Evolutionary conservation across 2,329 filamentous ascomycete species (phyloP), one percentile per base, ranked within the genome.

Genomic region (Fusarium nisikadoi): DNA sequence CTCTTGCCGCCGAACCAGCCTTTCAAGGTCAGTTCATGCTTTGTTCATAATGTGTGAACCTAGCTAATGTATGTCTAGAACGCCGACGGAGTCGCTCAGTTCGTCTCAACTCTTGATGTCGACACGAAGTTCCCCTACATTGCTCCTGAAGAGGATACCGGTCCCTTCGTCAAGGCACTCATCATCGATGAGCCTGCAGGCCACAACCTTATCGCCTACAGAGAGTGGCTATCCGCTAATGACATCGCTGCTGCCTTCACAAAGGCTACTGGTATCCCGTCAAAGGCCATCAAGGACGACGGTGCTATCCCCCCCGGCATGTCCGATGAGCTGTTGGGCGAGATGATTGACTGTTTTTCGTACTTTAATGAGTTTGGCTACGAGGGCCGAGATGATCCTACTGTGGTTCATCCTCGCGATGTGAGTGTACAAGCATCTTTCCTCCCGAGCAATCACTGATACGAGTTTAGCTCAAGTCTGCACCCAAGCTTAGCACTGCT

Each of bases 61-160:
- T 13, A 12, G 45, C n/a, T 67, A 31, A 67, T 3, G 4, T 2
- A 13, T 19, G 29, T 17, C 1, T 25, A 78, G 76, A 64, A 54
- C 13, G 41, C 42, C 9, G 59, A 76, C 1, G 77, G 75, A 5
- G 42, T 68, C 9, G 65, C 74, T 6, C 65, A 73, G 17, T 78
- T 79, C 29, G 39, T 63, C 14, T 55, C 61, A 6, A 8, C 61
- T 27, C 10, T 78, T 0, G 53, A 71, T 6, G 23, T 49, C 8
- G 62, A 76, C 7, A 35, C 63, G 10, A 76, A 76, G 7, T 53
- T 78, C 4, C 77, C 76, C 12, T 70, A 67, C 19, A 73, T 79
- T n/a, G 73, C 67, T 3, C 52, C 70, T 4, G 76, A 78, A 36
- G 73, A 79, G 12, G 78, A 79, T 17, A 61, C 73, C 0, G 78